A percentile compares a stretch with the other conserved stretches of the same genome.
These are phyloP conservation scores for Moricandia arvensis DNA, from an alignment of 345 rosid genomes.

Conservation along the genomic window DNA sequence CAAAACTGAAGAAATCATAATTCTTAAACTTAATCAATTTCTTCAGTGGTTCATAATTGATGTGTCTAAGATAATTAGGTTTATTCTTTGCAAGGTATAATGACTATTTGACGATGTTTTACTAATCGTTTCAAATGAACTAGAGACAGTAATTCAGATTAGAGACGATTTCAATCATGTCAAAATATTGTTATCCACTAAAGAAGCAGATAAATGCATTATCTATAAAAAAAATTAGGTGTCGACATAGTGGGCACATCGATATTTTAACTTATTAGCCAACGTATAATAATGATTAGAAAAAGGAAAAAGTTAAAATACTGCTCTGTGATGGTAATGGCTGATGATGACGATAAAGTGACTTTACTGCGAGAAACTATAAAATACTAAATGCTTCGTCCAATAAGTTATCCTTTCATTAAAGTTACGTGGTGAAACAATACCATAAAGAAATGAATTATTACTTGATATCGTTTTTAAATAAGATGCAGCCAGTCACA, in stretches of 20 bases:
- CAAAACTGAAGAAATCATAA: neutral
- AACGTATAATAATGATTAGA: slow-evolving; percentile 13
- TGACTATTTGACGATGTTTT: neutral
- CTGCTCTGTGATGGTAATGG: slow-evolving; percentile 4
- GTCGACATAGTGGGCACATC: slow-evolving; percentile 37
- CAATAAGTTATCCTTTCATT: slow-evolving; percentile 33
- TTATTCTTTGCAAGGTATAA: neutral
- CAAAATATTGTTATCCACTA: neutral
- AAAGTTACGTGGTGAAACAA: slow-evolving; percentile 37
- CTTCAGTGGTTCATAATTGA: neutral
- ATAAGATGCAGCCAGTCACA: slow-evolving; percentile 27
- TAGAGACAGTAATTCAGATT: neutral
- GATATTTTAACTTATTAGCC: neutral
- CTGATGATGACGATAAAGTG: slow-evolving; percentile 23
- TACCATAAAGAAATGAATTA: slow-evolving; percentile 19
- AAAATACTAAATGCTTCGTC: slow-evolving; percentile 1
- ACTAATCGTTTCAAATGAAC: neutral
- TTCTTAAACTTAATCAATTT: neutral
- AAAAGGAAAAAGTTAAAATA: slow-evolving; percentile 18
- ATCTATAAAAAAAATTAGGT: neutral
- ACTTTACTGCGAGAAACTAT: neutral
- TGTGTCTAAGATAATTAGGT: neutral
- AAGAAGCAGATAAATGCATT: slow-evolving; percentile 1
- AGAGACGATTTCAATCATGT: neutral
- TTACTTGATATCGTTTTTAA: neutral